These are phyloP conservation scores for Trichomonascaceae sp. DNA, from an alignment of 1,139 yeast genomes.

Conservation along the genomic window DNA sequence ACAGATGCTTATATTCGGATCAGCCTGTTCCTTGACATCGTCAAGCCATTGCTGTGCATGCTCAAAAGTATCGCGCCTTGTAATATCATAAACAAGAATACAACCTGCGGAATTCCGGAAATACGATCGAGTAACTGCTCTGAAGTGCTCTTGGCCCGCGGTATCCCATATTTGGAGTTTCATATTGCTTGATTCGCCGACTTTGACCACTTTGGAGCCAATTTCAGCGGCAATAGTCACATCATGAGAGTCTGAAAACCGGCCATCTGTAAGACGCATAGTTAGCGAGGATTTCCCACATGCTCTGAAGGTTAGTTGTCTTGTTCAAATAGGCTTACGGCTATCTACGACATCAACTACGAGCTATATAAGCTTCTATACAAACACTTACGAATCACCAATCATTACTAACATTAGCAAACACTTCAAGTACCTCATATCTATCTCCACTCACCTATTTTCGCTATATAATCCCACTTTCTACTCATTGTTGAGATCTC, in stretches of 20 bases:
- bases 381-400: slow-evolving; percentile 22
- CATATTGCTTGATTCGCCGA: slow-evolving; percentile 22
- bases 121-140: slow-evolving; percentile 80
- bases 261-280: slow-evolving; percentile 33
- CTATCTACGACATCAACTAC: background rate
- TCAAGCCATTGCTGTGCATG: slow-evolving; percentile 41
- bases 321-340: background rate
- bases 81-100: slow-evolving; percentile 79
- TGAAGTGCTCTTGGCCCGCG: slow-evolving; percentile 93
- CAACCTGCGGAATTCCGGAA: slow-evolving; percentile 84
- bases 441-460: slow-evolving; percentile 18
- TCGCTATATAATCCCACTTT: slow-evolving; percentile 25
- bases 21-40: slow-evolving; percentile 78
- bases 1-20: slow-evolving; percentile 67
- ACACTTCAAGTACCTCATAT: background rate
- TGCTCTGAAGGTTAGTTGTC: slow-evolving; percentile 20
- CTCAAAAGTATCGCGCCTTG: slow-evolving; percentile 51
- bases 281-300: slow-evolving; percentile 36
- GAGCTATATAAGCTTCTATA: background rate
- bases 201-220: slow-evolving; percentile 32
- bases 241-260: slow-evolving; percentile 33
- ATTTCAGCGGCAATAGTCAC: slow-evolving; percentile 37
- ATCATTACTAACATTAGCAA: slow-evolving; percentile 20
- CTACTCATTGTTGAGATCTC: slow-evolving; percentile 1
- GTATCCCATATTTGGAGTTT: slow-evolving; percentile 50